Evolutionary conservation across 164 flowering plant species (phyloP).

Genomic region (Tetrastigma voinierianum): DNA sequence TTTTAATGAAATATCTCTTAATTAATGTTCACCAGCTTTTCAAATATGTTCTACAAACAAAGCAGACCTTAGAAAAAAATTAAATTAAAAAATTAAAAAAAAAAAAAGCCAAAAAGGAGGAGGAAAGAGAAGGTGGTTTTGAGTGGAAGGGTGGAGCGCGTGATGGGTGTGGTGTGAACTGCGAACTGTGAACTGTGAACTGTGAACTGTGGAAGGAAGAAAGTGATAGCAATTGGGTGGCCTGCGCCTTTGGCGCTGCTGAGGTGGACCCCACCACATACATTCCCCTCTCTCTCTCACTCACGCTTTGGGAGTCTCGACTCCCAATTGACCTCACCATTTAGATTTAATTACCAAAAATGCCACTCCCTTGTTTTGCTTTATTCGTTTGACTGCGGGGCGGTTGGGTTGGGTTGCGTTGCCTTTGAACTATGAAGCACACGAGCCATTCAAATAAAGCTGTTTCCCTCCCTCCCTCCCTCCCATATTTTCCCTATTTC

Average conservation of each 20-base stretch:
- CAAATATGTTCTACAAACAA: too few relatives aligned
- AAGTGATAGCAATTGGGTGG: conserved; percentile 6
- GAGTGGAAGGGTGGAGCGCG: background rate
- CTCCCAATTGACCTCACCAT: background rate
- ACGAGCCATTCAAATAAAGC: conserved; percentile 19
- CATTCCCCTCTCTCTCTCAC: conserved; percentile 12
- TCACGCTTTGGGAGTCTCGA: conserved; percentile 12
- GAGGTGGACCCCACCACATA: conserved; percentile 15
- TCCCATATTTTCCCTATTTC: too few relatives aligned
- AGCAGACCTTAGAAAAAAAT: too few relatives aligned
- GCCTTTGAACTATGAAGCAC: conserved; percentile 9
- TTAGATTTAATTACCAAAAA: background rate
- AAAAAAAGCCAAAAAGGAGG: too few relatives aligned
- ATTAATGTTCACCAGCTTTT: too few relatives aligned
- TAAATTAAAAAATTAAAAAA: background rate
- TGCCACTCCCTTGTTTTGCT: too few relatives aligned
- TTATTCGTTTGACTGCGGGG: too few relatives aligned
- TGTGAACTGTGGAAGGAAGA: background rate
- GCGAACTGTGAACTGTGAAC: background rate
- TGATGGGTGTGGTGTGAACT: background rate
- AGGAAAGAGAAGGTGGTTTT: too few relatives aligned
- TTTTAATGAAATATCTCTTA: too few relatives aligned
- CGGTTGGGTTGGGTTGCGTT: too few relatives aligned
- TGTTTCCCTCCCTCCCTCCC: background rate
- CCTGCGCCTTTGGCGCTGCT: conserved; percentile 36